A percentile compares a stretch with the other conserved stretches of the same genome.
These are phyloP conservation scores for Calamus simplicifolius DNA, from an alignment of 176 grass and related monocot species.

Conservation along the genomic window DNA sequence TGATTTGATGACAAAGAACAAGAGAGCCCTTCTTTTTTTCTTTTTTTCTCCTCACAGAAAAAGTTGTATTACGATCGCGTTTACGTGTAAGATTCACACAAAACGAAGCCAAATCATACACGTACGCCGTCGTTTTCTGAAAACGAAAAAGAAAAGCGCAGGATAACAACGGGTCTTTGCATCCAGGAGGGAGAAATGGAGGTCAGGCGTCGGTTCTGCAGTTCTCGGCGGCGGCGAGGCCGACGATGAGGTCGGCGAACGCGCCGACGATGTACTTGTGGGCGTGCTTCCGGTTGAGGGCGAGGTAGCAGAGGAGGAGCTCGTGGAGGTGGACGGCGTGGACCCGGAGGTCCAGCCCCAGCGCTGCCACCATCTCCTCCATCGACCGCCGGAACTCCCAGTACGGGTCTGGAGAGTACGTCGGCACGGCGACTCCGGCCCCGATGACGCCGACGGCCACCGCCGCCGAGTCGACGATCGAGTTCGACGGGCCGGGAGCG, in stretches of 20 bases:
- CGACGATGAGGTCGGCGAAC: conserved; percentile 86
- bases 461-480: conserved; percentile 57
- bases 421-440: conserved; percentile 56
- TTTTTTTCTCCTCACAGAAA: too few relatives aligned
- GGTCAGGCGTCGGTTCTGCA: background rate
- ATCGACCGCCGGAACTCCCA: conserved; percentile 78
- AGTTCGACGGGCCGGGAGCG: conserved; percentile 73
- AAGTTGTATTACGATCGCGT: too few relatives aligned
- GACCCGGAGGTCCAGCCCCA: conserved; percentile 48
- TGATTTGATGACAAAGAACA: too few relatives aligned
- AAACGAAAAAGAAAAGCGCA: too few relatives aligned
- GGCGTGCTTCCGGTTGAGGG: conserved; percentile 72
- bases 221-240: conserved; percentile 23
- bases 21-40: too few relatives aligned
- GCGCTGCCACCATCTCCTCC: conserved; percentile 89
- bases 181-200: too few relatives aligned
- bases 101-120: too few relatives aligned
- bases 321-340: conserved; percentile 60
- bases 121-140: too few relatives aligned
- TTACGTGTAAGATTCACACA: too few relatives aligned
- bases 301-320: conserved; percentile 95
- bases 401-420: conserved; percentile 88
- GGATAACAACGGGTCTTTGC: too few relatives aligned
- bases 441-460: conserved; percentile 18
- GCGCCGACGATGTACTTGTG: conserved; percentile 92